Conservation (phyloP, 2,329 filamentous ascomycete species). For the Paraphoma sp. region DNA sequence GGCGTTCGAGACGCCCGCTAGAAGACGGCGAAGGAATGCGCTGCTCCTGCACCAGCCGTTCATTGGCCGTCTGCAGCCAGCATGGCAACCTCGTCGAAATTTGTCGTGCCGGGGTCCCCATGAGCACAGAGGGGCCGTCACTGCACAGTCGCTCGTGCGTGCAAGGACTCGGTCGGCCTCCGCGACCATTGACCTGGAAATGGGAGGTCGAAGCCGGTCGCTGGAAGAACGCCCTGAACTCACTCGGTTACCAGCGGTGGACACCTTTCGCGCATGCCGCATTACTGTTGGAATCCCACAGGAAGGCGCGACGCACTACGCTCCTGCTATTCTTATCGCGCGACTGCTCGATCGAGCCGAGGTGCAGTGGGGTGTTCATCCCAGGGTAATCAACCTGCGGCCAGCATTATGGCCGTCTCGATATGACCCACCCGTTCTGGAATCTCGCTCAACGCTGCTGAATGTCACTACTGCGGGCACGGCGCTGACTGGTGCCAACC, state of each 20-base stretch:
- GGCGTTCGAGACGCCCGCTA: neutral
- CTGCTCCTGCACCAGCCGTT: neutral
- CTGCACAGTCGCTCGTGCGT: too few relatives aligned
- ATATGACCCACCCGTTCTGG: neutral
- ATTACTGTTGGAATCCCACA: neutral
- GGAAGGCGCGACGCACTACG: neutral
- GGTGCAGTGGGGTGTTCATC: neutral
- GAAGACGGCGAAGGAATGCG: neutral
- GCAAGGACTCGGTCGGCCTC: neutral
- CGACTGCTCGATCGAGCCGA: neutral
- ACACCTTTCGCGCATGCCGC: neutral
- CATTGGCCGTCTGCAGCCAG: neutral
- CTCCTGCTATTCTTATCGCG: slow-evolving; percentile 1
- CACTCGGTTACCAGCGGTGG: neutral
- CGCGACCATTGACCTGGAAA: neutral
- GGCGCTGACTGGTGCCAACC: neutral
- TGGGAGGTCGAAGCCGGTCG: neutral
- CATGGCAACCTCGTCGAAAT: neutral
- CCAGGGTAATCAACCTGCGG: neutral
- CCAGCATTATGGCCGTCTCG: neutral
- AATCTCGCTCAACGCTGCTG: neutral
- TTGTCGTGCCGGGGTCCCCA: too few relatives aligned
- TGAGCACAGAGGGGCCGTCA: too few relatives aligned
- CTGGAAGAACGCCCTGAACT: neutral
- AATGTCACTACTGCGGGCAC: neutral